These are phyloP conservation scores for Lycium barbarum DNA, from an alignment of 257 asterid species.

Conservation along the genomic window DNA sequence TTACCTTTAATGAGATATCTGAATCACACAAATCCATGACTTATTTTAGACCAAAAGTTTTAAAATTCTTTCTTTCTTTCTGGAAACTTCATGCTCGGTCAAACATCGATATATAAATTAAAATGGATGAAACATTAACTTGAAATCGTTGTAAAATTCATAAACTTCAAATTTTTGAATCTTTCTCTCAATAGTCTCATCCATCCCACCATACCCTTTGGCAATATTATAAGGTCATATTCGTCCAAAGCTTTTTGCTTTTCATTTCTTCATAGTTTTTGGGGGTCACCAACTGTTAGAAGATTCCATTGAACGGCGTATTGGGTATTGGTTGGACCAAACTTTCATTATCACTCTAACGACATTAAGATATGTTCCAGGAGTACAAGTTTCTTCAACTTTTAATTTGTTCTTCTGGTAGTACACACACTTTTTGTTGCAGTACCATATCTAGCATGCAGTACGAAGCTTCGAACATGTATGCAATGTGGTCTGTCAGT, in stretches of 20 bases:
- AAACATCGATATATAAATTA: background rate
- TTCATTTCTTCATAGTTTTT: background rate
- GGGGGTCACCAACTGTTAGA: background rate
- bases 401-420: background rate
- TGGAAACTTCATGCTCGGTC: background rate
- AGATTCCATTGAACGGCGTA: background rate
- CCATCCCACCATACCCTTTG: background rate
- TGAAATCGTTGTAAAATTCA: too few relatives aligned
- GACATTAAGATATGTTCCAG: background rate
- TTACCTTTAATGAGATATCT: too few relatives aligned
- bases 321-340: constrained; percentile 26
- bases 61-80: background rate
- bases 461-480: background rate
- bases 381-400: background rate
- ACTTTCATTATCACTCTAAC: background rate
- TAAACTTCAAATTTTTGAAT: background rate
- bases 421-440: constrained; percentile 1
- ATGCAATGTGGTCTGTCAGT: too few relatives aligned
- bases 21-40: too few relatives aligned
- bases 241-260: background rate
- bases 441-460: constrained; percentile 17
- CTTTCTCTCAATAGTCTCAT: background rate
- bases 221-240: background rate
- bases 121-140: background rate
- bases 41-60: background rate